These are phyloP conservation scores for Venturia asperata DNA, from an alignment of 2,329 filamentous ascomycete species.

Conservation along the genomic window DNA sequence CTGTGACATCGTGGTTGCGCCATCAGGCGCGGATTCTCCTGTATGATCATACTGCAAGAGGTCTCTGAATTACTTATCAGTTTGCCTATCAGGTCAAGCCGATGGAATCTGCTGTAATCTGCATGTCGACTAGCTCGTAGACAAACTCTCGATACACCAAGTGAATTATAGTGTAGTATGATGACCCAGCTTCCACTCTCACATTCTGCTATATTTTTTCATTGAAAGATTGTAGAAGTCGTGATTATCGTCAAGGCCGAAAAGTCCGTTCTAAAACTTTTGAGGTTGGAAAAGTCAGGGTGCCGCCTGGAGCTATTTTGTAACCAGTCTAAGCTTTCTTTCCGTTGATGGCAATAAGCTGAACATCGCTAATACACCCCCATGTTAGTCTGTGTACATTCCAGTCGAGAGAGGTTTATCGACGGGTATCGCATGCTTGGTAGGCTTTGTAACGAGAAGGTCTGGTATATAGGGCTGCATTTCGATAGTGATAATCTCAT, in stretches of 20 bases:
- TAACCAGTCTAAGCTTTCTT: constrained; percentile 34
- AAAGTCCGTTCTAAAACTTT: background rate
- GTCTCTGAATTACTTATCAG: background rate
- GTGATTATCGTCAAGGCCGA: background rate
- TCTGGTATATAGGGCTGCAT: background rate
- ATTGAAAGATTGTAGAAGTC: constrained; percentile 2
- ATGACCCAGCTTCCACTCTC: background rate
- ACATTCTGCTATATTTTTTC: background rate
- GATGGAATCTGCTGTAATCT: background rate
- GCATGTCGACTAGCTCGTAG: background rate
- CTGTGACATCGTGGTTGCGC: background rate
- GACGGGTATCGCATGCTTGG: background rate
- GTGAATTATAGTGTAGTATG: background rate
- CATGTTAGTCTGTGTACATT: background rate
- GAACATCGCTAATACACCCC: constrained; percentile 50
- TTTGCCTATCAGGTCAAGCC: background rate
- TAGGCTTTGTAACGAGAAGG: background rate
- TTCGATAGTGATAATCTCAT: constrained; percentile 13
- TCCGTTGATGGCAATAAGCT: constrained; percentile 57
- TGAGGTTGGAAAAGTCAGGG: background rate
- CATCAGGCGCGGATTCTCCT: background rate
- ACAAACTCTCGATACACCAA: background rate
- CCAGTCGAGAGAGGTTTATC: background rate
- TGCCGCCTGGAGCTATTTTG: background rate
- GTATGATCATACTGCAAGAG: background rate